These are phyloP conservation scores for Spencermartinsiella ligniputridi DNA, from an alignment of 1,139 yeast genomes.

Conservation along the genomic window DNA sequence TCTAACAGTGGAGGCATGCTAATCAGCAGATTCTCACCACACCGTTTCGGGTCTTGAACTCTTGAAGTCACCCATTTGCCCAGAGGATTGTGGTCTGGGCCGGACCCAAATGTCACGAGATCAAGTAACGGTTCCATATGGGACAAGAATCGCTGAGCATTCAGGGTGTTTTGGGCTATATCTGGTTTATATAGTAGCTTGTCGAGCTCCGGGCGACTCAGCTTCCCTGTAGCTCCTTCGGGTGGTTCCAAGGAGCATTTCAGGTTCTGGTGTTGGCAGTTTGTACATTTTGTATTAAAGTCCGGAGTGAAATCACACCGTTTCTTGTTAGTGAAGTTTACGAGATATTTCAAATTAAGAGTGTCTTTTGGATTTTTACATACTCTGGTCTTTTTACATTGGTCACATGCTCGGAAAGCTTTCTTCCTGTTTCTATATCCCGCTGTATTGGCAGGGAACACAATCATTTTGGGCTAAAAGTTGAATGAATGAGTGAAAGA, in stretches of 20 bases:
- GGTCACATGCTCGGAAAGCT: conserved; percentile 43
- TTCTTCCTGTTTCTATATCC: conserved; percentile 45
- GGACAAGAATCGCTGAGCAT: conserved; percentile 14
- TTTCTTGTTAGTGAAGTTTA: not conserved
- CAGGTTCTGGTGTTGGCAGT: not conserved
- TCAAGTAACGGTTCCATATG: conserved; percentile 20
- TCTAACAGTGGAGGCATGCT: conserved; percentile 17
- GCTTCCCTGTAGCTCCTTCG: not conserved
- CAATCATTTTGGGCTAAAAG: too few species aligned
- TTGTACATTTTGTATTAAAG: not conserved
- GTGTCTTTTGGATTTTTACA: not conserved
- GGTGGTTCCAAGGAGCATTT: not conserved
- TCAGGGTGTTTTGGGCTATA: not conserved
- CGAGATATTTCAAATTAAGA: too few species aligned
- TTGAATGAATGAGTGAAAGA: too few species aligned
- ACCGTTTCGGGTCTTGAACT: not conserved
- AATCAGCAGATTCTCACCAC: conserved; percentile 2
- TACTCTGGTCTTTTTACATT: conserved; percentile 37
- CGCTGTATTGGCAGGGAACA: conserved; percentile 46
- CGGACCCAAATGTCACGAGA: conserved; percentile 19
- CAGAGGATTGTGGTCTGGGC: conserved; percentile 7
- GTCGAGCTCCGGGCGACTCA: not conserved
- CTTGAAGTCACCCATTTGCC: not conserved
- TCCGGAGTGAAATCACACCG: conserved; percentile 1
- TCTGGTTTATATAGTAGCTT: not conserved